Evolutionary conservation across 1,139 yeast species (phyloP).

Genomic region (Geotrichum macrosporum): DNA sequence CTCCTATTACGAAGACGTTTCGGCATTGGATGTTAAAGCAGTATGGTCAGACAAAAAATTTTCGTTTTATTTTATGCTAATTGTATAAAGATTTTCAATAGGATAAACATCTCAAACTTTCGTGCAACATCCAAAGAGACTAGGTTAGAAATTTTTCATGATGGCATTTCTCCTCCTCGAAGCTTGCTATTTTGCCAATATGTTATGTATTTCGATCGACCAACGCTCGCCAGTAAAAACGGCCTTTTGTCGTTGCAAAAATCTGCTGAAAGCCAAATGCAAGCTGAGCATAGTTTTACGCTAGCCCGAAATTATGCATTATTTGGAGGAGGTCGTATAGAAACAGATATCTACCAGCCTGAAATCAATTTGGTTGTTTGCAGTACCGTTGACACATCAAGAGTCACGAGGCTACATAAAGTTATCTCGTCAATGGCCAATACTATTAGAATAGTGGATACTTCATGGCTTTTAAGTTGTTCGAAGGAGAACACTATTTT

Average conservation of each 20-base stretch:
- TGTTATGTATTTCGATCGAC: constrained; percentile 14
- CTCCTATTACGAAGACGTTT: constrained; percentile 25
- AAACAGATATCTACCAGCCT: constrained; percentile 12
- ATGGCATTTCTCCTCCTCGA: background rate
- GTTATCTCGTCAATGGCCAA: constrained; percentile 14
- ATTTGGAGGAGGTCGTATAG: constrained; percentile 13
- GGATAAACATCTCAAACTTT: too few relatives aligned
- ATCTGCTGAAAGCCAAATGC: background rate
- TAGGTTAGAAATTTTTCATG: constrained; percentile 2
- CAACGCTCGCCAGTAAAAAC: background rate
- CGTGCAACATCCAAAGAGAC: too few relatives aligned
- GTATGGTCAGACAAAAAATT: too few relatives aligned
- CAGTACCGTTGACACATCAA: constrained; percentile 6
- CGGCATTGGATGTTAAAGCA: background rate
- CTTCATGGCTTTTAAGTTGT: constrained; percentile 30
- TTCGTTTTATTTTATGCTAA: too few relatives aligned
- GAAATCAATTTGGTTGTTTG: constrained; percentile 11
- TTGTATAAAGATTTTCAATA: too few relatives aligned
- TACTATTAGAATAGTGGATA: constrained; percentile 26
- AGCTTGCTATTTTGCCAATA: constrained; percentile 4
- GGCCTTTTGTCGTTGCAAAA: background rate
- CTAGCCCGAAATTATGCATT: constrained; percentile 15
- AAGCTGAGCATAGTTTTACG: constrained; percentile 14
- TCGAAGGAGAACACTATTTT: constrained; percentile 30
- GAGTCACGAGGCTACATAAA: constrained; percentile 17